Conservation (phyloP, 345 rosid genomes). For the Brassica juncea region DNA sequence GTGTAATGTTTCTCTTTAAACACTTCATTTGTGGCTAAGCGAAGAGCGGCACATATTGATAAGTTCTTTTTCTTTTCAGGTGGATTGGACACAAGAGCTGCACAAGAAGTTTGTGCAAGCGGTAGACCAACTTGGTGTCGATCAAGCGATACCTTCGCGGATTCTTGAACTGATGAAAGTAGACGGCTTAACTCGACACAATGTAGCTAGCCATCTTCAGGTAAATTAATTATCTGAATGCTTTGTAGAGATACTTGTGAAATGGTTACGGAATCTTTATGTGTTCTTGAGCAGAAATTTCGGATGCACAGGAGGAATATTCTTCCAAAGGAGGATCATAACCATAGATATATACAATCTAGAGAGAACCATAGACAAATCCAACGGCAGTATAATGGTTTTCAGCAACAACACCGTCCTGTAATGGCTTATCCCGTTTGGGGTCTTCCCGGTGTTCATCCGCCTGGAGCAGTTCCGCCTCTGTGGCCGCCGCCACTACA, state of each 20-base stretch:
- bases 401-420: conserved; percentile 55
- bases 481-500: conserved; percentile 62
- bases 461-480: conserved; percentile 35
- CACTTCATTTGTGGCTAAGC: neutral
- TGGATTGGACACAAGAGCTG: conserved; percentile 90
- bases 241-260: neutral
- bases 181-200: conserved; percentile 86
- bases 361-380: conserved; percentile 47
- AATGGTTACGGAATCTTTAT: conserved; percentile 5
- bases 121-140: conserved; percentile 85
- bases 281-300: conserved; percentile 64
- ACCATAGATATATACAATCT: conserved; percentile 62
- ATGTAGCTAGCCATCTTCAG: conserved; percentile 99
- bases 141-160: conserved; percentile 94
- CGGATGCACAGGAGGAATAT: conserved; percentile 79
- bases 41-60: neutral
- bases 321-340: conserved; percentile 76
- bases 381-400: conserved; percentile 47
- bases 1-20: conserved; percentile 40
- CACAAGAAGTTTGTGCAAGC: conserved; percentile 91
- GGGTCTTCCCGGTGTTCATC: conserved; percentile 59
- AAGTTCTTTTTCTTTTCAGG: conserved; percentile 44
- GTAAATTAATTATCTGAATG: conserved; percentile 33
- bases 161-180: conserved; percentile 96
- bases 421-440: conserved; percentile 84